These are phyloP conservation scores for Podospora pseudoanserina DNA, from an alignment of 495 filamentous ascomycete genomes.

Conservation along the genomic window DNA sequence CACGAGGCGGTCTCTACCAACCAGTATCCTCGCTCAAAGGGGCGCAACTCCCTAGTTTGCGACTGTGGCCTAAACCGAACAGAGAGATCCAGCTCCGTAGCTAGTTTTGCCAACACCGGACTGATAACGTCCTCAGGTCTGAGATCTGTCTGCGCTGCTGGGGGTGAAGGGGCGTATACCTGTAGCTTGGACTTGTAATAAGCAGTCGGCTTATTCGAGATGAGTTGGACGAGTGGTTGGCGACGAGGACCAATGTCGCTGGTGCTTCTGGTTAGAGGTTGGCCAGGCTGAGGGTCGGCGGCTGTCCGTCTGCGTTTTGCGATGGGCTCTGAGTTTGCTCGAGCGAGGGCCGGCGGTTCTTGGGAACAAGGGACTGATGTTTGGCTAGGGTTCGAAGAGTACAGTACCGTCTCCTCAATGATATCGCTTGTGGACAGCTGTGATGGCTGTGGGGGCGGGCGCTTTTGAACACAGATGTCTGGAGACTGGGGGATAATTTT, in stretches of 20 bases:
- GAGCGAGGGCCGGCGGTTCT: conserved; percentile 1
- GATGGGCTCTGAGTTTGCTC: conserved; percentile 39
- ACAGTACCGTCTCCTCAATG: conserved; percentile 18
- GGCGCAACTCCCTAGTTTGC: conserved; percentile 48
- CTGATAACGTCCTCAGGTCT: conserved; percentile 34
- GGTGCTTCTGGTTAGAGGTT: conserved; percentile 26
- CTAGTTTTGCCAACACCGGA: conserved; percentile 55
- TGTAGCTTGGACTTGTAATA: conserved; percentile 28
- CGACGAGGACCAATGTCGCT: conserved; percentile 40
- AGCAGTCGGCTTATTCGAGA: neutral
- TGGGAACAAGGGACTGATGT: neutral
- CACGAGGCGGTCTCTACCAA: conserved; percentile 49
- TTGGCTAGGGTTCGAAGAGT: conserved; percentile 25
- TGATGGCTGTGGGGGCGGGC: neutral
- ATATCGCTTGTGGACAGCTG: neutral
- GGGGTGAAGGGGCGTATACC: conserved; percentile 36
- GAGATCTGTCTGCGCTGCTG: conserved; percentile 21
- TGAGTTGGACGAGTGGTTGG: neutral
- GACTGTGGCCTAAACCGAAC: conserved; percentile 50
- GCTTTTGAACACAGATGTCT: conserved; percentile 4
- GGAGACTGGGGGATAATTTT: conserved; percentile 24
- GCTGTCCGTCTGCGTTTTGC: conserved; percentile 26
- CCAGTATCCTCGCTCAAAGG: conserved; percentile 69
- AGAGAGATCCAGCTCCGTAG: conserved; percentile 46
- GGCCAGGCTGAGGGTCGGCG: conserved; percentile 9